phyloP scores from a whole-genome alignment of 2,329 filamentous ascomycete species.

The Clonostachys sp. region DNA sequence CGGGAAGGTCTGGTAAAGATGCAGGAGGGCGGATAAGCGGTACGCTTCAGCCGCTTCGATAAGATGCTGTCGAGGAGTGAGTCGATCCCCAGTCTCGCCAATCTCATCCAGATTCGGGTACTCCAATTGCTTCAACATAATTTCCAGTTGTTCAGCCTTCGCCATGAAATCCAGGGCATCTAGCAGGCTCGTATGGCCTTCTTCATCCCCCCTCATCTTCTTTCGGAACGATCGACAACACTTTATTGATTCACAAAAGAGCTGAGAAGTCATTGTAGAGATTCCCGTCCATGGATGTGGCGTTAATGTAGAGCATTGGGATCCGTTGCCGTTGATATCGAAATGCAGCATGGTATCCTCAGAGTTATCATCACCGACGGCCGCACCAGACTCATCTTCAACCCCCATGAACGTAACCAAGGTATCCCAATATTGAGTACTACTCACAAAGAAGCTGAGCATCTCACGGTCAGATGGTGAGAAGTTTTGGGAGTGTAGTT shows the following conservation, averaged over 20 bases:
- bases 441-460: conserved; percentile 30
- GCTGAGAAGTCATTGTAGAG: conserved; percentile 20
- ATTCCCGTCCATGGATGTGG: conserved; percentile 32
- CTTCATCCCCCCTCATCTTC: conserved; percentile 5
- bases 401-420: conserved; percentile 25
- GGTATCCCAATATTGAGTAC: conserved; percentile 32
- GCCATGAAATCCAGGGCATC: too few relatives aligned
- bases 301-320: too few relatives aligned
- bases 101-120: not conserved
- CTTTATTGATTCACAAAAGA: conserved; percentile 25
- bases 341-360: conserved; percentile 6
- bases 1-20: conserved; percentile 31
- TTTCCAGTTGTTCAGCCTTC: too few relatives aligned
- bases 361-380: not conserved
- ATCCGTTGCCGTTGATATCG: not conserved
- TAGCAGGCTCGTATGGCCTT: too few relatives aligned
- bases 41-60: conserved; percentile 28
- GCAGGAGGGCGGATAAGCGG: conserved; percentile 25
- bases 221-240: conserved; percentile 27
- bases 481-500: conserved; percentile 3
- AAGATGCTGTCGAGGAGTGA: conserved; percentile 19
- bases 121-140: too few relatives aligned
- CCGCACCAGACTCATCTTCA: conserved; percentile 11
- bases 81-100: conserved; percentile 18
- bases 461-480: conserved; percentile 14